Evolutionary conservation across 169 alveolate genomes (phyloP), one percentile per base, ranked within the genome.

Genomic region (Plasmodium berghei): DNA sequence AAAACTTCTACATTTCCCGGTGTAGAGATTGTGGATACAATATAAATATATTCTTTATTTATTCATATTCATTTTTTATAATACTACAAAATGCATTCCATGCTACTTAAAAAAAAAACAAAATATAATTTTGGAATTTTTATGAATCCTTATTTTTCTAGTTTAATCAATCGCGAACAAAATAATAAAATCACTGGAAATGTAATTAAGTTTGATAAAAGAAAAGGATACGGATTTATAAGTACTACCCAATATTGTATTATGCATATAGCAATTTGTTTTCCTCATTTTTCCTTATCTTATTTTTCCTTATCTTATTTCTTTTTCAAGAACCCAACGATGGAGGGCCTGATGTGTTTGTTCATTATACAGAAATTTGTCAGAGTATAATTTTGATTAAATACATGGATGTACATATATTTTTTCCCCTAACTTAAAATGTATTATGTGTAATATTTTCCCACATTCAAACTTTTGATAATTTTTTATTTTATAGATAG

Each of bases 161-260:
- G 42, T 10, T 56, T 75, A 16, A 49, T 63, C 3, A 52, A 75
- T 66, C 48, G 56, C 46, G 69, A 75, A 26, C 61, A 61, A 54
- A 20, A 66, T 55, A 42, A 66, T 42, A 54, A 67, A 63, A 75
- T 75, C 1, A 75, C 88, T 20, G 88, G 88, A 26, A 55, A 54
- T 62, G 88, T 75, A 28, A 49, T 56, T 12, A 75, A 62, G 14
- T 75, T 75, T 48, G 88, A 75, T 56, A 63, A 22, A 54, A 54
- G 72, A 40, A 75, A 75, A 56, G 88, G 88, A 62, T 75, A 75
- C 24, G 88, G 88, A 48, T 75, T 75, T 63, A 75, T 75, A 75
- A 75, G 88, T 75, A 52, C 22, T 16, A 52, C 22, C 5, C 6
- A 2, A 20, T 34, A 34, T 34, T 16, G 9, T 5, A 58, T 10